Base-by-base conservation (phyloP, 106 monocot genomes). In the Dioscorea dumetorum region DNA sequence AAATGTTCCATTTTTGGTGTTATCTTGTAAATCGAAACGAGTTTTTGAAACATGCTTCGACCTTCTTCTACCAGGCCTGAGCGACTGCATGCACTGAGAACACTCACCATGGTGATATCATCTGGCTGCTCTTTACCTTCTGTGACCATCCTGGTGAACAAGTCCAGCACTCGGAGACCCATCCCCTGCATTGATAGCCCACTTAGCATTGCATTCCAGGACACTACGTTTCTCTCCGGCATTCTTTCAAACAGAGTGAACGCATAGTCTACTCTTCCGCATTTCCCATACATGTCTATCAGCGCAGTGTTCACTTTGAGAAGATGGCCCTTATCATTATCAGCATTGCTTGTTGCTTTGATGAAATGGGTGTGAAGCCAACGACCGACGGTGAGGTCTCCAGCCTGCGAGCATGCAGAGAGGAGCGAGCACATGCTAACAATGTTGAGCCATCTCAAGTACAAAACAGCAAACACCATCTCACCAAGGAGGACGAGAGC, bases 121-220 rank as follows among this genome's bases (percentile, higher is more conserved):
- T 91, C 90, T 1, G 90, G 90, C 23, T 34, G 33, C 8, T 70
- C 19, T 6, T 18, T 31, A 18, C 60, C 75, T 31, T 69, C 77
- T 0, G 34, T 24, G 1, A 77, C 69, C 90, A 91, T 86, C 31
- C 28, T 21, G 1, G 61, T 64, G 49, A 83, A 91, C 21, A 86
- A 60, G 4, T 15, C 14, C 31, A 79, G n/a, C 19, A 69, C 76
- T 24, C 81, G 81, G 4, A 11, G 24, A 3, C 73, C 83, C 73
- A 84, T 61, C 17, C 90, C 90, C 23, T 86, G 84, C 73, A 91
- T 78, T 2, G 83, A 83, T 1, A 91, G 22, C 33, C 78, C 83
- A 58, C 72, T 76, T 60, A 91, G 53, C 76, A 91, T 84, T 21
- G 83, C 83, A 35, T 91, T 91, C 90, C 90, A 86, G 17, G 81